Conservation (phyloP, 495 filamentous ascomycete species). For the Patellaria atrata region DNA sequence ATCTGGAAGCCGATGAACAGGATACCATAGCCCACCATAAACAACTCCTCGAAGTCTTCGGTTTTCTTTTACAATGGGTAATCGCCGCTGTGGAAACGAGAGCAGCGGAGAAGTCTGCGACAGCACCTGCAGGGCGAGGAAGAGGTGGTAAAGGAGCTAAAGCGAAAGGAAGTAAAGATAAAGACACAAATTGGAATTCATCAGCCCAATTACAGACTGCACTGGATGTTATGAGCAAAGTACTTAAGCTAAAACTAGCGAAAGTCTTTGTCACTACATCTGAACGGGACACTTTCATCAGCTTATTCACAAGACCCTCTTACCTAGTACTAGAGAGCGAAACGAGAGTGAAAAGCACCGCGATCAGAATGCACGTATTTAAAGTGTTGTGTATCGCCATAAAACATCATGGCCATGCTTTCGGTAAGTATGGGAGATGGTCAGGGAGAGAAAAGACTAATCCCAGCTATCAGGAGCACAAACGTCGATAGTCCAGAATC, state of each 20-base stretch:
- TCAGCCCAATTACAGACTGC: constrained; percentile 73
- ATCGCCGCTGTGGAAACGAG: constrained; percentile 86
- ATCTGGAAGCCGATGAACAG: constrained; percentile 83
- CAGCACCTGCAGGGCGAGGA: constrained; percentile 45
- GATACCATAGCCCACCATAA: constrained; percentile 77
- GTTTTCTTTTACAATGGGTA: constrained; percentile 88
- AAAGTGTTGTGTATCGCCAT: constrained; percentile 93
- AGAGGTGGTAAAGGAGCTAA: constrained; percentile 68
- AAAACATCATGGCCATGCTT: constrained; percentile 96
- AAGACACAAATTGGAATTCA: constrained; percentile 78
- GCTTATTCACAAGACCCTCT: constrained; percentile 81
- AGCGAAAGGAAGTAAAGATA: constrained; percentile 41
- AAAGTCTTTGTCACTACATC: constrained; percentile 92
- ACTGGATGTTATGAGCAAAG: constrained; percentile 88
- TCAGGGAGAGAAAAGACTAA: constrained; percentile 1
- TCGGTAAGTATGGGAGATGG: constrained; percentile 45
- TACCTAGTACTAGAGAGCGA: constrained; percentile 93
- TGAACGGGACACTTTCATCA: constrained; percentile 90
- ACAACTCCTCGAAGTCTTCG: constrained; percentile 82
- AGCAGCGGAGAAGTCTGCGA: constrained; percentile 71
- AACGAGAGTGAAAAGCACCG: constrained; percentile 75
- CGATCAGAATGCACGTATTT: constrained; percentile 90
- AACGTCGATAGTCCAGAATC: constrained; percentile 91
- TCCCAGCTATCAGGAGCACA: constrained; percentile 55
- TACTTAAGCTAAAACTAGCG: constrained; percentile 79